A percentile compares a stretch with the other conserved stretches of the same genome.
Conservation (phyloP, 345 rosid species). For the Viola odorata region DNA sequence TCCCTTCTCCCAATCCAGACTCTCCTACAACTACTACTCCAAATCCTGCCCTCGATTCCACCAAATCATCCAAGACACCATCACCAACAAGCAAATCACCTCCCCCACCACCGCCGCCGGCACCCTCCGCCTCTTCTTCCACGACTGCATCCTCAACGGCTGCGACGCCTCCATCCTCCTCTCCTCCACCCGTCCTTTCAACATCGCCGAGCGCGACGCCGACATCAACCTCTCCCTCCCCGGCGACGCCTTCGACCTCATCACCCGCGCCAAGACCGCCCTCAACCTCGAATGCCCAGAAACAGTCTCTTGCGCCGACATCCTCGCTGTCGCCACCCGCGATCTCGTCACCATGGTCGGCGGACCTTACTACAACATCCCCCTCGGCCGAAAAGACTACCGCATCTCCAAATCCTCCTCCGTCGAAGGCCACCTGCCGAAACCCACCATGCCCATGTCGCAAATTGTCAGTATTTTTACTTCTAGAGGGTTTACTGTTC, state of each 20-base stretch:
- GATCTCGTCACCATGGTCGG: constrained; percentile 49
- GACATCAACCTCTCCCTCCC: constrained; percentile 33
- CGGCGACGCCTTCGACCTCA: constrained; percentile 28
- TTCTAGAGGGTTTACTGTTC: constrained; percentile 50
- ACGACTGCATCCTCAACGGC: constrained; percentile 26
- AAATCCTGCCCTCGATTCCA: constrained; percentile 24
- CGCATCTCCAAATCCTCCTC: constrained; percentile 43
- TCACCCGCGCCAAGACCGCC: constrained; percentile 62
- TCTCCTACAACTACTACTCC: constrained; percentile 25
- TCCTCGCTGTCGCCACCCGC: constrained; percentile 70
- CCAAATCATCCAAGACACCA: constrained; percentile 24
- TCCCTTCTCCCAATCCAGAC: constrained; percentile 11
- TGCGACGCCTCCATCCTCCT: constrained; percentile 30
- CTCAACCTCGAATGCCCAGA: constrained; percentile 80
- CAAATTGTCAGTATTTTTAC: constrained; percentile 47
- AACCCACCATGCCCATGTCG: constrained; percentile 51
- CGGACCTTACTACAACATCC: constrained; percentile 57
- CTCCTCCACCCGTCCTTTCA: constrained; percentile 25
- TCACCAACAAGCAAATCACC: constrained; percentile 28
- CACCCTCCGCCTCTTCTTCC: constrained; percentile 31
- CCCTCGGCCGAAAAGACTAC: constrained; percentile 68
- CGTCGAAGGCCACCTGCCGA: constrained; percentile 53
- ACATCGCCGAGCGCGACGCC: constrained; percentile 31
- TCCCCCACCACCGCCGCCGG: constrained; percentile 33
- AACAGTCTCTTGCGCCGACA: constrained; percentile 86